These are phyloP conservation scores for Venturia nashicola DNA, from an alignment of 2,329 filamentous ascomycete species.

Conservation along the genomic window DNA sequence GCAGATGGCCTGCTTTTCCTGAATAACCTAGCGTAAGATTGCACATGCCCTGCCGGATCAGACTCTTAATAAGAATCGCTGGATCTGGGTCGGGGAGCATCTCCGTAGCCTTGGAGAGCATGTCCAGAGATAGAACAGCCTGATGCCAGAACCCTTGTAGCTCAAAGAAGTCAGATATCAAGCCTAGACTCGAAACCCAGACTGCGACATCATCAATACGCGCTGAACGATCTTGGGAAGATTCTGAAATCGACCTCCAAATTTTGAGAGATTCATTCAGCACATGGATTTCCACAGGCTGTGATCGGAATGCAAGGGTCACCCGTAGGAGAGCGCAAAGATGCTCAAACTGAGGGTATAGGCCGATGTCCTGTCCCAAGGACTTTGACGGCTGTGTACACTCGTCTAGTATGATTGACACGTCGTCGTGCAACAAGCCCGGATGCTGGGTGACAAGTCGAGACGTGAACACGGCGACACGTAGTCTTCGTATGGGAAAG, in stretches of 20 bases:
- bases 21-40: constrained; percentile 49
- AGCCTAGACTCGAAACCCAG: constrained; percentile 39
- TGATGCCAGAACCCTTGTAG: constrained; percentile 42
- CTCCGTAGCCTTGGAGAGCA: constrained; percentile 36
- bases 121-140: constrained; percentile 35
- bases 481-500: constrained; percentile 22
- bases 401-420: constrained; percentile 5
- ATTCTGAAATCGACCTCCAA: constrained; percentile 27
- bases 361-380: constrained; percentile 11
- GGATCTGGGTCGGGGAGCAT: constrained; percentile 25
- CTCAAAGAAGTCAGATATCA: constrained; percentile 43
- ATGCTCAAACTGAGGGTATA: constrained; percentile 23
- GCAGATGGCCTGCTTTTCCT: constrained; percentile 41
- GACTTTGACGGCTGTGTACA: constrained; percentile 17
- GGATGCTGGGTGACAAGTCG: constrained; percentile 14
- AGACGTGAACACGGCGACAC: constrained; percentile 17
- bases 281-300: constrained; percentile 14
- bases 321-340: constrained; percentile 26
- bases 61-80: constrained; percentile 29
- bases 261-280: constrained; percentile 21
- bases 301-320: constrained; percentile 29
- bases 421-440: constrained; percentile 4
- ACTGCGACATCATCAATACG: constrained; percentile 40
- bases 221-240: constrained; percentile 21
- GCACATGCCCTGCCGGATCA: constrained; percentile 38